phyloP scores from a whole-genome alignment of 768 basidiomycete species.

The Lactarius indigo region DNA sequence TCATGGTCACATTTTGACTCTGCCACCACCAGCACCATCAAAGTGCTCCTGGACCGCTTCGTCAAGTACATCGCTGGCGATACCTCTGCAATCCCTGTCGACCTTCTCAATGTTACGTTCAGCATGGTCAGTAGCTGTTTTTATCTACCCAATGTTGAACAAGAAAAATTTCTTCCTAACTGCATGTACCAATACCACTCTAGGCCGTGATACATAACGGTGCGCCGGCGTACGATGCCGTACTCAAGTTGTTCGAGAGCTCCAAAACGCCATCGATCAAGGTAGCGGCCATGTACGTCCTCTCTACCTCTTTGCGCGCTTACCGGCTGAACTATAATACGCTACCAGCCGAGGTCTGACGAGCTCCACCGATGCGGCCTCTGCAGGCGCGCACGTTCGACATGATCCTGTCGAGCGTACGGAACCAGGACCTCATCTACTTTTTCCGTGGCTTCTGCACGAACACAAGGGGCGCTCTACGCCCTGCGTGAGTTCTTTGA shows the following conservation, averaged over 20 bases:
- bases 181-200: neutral
- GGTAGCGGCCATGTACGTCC: constrained; percentile 61
- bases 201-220: constrained; percentile 77
- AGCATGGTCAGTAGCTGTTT: constrained; percentile 39
- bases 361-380: constrained; percentile 47
- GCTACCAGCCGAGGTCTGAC: constrained; percentile 58
- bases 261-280: constrained; percentile 72
- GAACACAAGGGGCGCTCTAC: constrained; percentile 55
- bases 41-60: constrained; percentile 71
- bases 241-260: constrained; percentile 64
- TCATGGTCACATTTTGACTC: constrained; percentile 27
- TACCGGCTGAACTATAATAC: constrained; percentile 3
- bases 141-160: neutral
- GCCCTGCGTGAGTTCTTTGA: constrained; percentile 59
- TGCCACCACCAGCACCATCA: constrained; percentile 54
- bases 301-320: neutral
- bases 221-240: constrained; percentile 65
- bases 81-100: constrained; percentile 73
- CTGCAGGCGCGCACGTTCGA: constrained; percentile 61
- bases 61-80: constrained; percentile 64
- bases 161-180: neutral
- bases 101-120: constrained; percentile 62
- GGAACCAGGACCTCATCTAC: constrained; percentile 60
- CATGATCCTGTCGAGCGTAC: constrained; percentile 51
- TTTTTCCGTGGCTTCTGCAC: constrained; percentile 56